Evolutionary conservation across 192 early-diverging fungal species (phyloP).

Genomic region (Coemansia sp.): DNA sequence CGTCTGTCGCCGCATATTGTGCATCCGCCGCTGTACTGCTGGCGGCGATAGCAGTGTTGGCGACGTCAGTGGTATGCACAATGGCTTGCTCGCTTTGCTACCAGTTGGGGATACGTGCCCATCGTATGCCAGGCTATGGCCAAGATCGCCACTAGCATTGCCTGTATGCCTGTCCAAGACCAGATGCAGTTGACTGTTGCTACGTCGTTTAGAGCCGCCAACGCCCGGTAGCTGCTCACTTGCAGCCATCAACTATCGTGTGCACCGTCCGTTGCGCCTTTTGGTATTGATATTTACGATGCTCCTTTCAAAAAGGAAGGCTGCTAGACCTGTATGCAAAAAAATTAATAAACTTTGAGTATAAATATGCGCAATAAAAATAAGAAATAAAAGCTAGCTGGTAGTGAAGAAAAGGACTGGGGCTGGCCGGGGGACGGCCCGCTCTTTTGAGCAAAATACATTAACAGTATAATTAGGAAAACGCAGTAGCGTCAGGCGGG

Average conservation of each 20-base stretch:
- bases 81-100: not conserved
- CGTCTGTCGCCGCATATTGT: slow-evolving; percentile 1
- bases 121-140: not conserved
- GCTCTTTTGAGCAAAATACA: not conserved
- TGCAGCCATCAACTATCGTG: slow-evolving; percentile 3
- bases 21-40: slow-evolving; percentile 1
- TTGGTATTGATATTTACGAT: not conserved
- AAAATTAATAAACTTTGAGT: too few species aligned
- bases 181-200: not conserved
- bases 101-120: not conserved
- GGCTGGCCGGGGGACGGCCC: not conserved
- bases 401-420: not conserved
- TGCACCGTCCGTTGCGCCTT: not conserved
- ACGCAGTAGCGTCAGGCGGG: slow-evolving; percentile 1
- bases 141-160: not conserved
- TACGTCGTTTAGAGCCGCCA: slow-evolving; percentile 1
- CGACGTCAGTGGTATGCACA: slow-evolving; percentile 22
- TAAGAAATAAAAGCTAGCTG: not conserved
- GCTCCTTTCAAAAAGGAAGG: too few species aligned
- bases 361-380: too few species aligned
- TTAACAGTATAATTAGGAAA: not conserved
- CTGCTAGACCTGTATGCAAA: too few species aligned
- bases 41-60: slow-evolving; percentile 25
- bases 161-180: not conserved
- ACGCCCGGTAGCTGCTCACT: slow-evolving; percentile 5